These are phyloP conservation scores for Xylaria castorea DNA, from an alignment of 495 filamentous ascomycete species.

Conservation along the genomic window DNA sequence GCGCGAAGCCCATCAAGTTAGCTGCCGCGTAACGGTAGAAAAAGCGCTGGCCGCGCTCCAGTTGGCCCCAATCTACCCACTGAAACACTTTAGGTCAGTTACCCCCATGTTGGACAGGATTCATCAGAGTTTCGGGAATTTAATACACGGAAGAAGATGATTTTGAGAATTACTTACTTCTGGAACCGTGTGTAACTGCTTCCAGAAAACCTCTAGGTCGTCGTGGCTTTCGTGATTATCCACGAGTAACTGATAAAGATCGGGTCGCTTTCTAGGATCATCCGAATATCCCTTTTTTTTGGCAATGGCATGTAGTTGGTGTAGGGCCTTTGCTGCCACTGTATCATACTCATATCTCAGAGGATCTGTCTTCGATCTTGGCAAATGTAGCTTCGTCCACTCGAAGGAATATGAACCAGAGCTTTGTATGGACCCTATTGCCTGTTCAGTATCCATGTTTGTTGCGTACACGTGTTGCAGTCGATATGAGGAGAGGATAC, in stretches of 20 bases:
- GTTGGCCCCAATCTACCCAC: constrained; percentile 81
- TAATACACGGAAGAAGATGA: not conserved
- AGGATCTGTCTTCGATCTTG: constrained; percentile 47
- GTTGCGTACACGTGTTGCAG: not conserved
- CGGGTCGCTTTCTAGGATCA: constrained; percentile 29
- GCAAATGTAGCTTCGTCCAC: constrained; percentile 54
- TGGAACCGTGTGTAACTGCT: not conserved
- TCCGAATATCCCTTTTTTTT: constrained; percentile 30
- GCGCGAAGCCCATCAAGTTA: constrained; percentile 49
- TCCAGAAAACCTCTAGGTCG: not conserved
- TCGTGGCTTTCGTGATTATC: constrained; percentile 50
- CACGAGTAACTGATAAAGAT: constrained; percentile 55
- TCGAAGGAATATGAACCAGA: constrained; percentile 48
- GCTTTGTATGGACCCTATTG: not conserved
- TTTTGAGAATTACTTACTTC: not conserved
- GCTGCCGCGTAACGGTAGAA: constrained; percentile 73
- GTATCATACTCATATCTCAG: constrained; percentile 55
- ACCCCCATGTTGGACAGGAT: not conserved
- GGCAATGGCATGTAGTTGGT: constrained; percentile 50
- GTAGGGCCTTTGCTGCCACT: constrained; percentile 49
- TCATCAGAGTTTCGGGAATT: not conserved
- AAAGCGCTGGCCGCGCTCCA: constrained; percentile 65
- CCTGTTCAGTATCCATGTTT: not conserved
- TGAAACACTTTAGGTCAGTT: constrained; percentile 63
- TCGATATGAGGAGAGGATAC: not conserved